phyloP scores from a whole-genome alignment of 2,329 filamentous ascomycete genomes.

The Talaromyces rugulosus region DNA sequence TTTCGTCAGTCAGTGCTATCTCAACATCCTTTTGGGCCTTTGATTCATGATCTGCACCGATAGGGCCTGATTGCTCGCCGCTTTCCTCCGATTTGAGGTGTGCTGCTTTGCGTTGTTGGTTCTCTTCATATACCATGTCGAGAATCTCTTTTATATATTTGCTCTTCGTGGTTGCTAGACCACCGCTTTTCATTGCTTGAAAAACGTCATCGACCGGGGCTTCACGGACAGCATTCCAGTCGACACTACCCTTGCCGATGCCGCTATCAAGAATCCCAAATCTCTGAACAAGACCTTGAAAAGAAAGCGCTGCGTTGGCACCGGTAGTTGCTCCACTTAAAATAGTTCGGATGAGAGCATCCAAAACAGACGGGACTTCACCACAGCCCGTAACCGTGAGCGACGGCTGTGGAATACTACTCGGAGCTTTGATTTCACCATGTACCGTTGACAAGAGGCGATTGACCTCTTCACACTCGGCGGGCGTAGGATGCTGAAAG shows the following conservation, averaged over 20 bases:
- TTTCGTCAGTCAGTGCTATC: constrained; percentile 53
- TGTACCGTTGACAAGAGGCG: constrained; percentile 62
- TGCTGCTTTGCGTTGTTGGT: constrained; percentile 52
- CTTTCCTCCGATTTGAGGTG: constrained; percentile 44
- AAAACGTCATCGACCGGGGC: constrained; percentile 59
- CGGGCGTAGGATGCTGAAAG: constrained; percentile 59
- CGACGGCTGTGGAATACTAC: constrained; percentile 66
- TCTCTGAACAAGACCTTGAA: constrained; percentile 59
- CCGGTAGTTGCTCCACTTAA: constrained; percentile 59
- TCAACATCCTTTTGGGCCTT: constrained; percentile 53
- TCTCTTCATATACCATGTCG: constrained; percentile 67
- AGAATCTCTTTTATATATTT: constrained; percentile 70
- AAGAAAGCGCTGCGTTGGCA: constrained; percentile 61
- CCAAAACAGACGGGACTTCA: constrained; percentile 61
- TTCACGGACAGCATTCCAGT: constrained; percentile 67
- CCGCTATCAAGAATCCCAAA: constrained; percentile 62
- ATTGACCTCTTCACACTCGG: constrained; percentile 67
- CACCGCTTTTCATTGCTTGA: constrained; percentile 65
- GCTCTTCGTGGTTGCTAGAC: constrained; percentile 66
- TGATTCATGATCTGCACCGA: constrained; percentile 38
- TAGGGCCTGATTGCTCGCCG: constrained; percentile 36
- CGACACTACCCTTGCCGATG: constrained; percentile 65
- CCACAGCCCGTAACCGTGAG: constrained; percentile 67
- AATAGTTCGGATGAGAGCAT: constrained; percentile 59
- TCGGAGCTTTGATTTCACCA: constrained; percentile 60